Evolutionary conservation across 108 stramenopile genomes (phyloP).

Genomic region (Cyclotella distinguenda): DNA sequence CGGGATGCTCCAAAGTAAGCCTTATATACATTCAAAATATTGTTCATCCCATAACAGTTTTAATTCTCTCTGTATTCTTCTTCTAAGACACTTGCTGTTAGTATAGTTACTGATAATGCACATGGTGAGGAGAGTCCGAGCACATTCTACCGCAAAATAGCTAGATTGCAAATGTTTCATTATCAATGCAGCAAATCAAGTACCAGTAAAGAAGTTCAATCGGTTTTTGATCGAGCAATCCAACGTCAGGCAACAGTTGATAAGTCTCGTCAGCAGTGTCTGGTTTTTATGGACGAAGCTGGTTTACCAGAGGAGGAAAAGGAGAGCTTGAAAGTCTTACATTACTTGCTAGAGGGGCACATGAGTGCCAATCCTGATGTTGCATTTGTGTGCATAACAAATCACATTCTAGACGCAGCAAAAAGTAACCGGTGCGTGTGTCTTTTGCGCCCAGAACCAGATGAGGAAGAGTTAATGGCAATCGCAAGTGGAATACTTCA

Average conservation of each 20-base stretch:
- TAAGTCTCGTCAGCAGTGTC: constrained; percentile 16
- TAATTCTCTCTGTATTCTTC: too few relatives aligned
- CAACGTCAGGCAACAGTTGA: constrained; percentile 27
- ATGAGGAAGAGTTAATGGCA: constrained; percentile 30
- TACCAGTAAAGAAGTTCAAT: constrained; percentile 32
- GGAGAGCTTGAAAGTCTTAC: constrained; percentile 49
- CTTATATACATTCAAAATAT: too few relatives aligned
- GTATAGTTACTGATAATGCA: too few relatives aligned
- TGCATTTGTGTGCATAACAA: constrained; percentile 37
- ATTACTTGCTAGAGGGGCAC: constrained; percentile 46
- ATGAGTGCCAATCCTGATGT: constrained; percentile 30
- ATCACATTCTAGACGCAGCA: constrained; percentile 47
- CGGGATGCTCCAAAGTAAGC: too few relatives aligned
- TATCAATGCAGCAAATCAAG: constrained; percentile 40
- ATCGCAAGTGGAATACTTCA: constrained; percentile 28
- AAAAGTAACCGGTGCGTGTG: constrained; percentile 46
- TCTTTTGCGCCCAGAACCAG: constrained; percentile 31
- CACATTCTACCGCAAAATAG: too few relatives aligned
- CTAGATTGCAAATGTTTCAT: too few relatives aligned
- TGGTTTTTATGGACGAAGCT: constrained; percentile 42
- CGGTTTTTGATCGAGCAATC: constrained; percentile 27
- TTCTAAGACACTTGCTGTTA: too few relatives aligned
- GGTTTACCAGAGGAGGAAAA: constrained; percentile 42
- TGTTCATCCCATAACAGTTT: too few relatives aligned
- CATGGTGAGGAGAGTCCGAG: too few relatives aligned